Evolutionary conservation across 1,139 yeast species (phyloP), one percentile per base, ranked within the genome.

Genomic region (Lodderomyces elongisporus): DNA sequence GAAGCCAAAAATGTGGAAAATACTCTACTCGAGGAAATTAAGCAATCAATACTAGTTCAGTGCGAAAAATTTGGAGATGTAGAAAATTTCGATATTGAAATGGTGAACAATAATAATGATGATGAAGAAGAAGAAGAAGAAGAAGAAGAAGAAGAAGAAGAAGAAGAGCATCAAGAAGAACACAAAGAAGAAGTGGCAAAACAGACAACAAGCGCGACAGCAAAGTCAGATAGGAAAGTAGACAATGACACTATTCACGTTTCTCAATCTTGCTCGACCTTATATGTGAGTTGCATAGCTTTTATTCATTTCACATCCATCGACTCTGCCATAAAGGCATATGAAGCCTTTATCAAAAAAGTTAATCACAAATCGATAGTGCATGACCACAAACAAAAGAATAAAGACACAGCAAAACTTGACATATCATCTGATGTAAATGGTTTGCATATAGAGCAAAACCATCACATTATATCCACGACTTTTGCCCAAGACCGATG

Each of bases 291-390:
- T 26, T 41, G 54, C 37, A 44, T 41, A 30, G 49, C 46, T 4
- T 32, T 49, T 18, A 50, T 62, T 10, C 73, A 67, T 44, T 68
- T 60, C 38, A 58, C 62, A 12, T 58, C 69, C 2, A 65, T 68
- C 15, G 73, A 66, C 39, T 44, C 67, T 3, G 63, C 69, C 14
- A 63, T 68, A 21, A 60, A 55, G 36, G 46, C 62, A 24, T 65
- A 56, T 38, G 74, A 68, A 43, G 48, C 44, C 39, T 56, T 52
- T 37, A 43, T 46, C 23, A 53, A 54, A 34, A 46, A 54, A 24
- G 49, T 61, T 20, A 56, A 52, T 31, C 36, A 38, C 26, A 60
- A 56, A 37, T 52, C 45, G 25, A 51, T n/a, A n/a, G 7, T 10
- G 7, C 22, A 10, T 8, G 22, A 20, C 22, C 10, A 7, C 7